A percentile compares a stretch with the other conserved stretches of the same genome.
Conservation (phyloP, 2,329 filamentous ascomycete genomes). For the Zymoseptoria ardabiliae region DNA sequence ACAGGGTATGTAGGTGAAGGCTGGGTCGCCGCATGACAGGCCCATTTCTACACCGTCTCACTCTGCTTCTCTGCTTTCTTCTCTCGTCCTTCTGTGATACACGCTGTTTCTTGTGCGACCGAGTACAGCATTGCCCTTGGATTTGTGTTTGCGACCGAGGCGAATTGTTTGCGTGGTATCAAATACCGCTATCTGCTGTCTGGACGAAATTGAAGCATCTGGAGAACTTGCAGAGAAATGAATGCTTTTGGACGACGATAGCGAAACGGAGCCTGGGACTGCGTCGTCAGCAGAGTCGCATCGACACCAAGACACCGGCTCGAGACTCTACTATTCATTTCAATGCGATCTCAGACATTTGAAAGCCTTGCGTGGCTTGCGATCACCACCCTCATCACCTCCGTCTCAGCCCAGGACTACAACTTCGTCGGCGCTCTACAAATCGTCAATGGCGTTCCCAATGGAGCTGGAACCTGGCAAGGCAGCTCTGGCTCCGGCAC, state of each 20-base stretch:
- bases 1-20: not conserved
- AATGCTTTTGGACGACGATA: not conserved
- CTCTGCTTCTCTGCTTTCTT: not conserved
- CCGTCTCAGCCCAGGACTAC: slow-evolving; percentile 12
- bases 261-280: not conserved
- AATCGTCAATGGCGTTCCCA: slow-evolving; percentile 17
- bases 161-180: not conserved
- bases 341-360: not conserved
- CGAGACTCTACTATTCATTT: too few species aligned
- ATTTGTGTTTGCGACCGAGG: not conserved
- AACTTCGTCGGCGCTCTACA: slow-evolving; percentile 27
- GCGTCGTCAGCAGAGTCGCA: not conserved
- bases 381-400: not conserved
- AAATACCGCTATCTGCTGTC: not conserved
- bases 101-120: not conserved
- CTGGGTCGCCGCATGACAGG: not conserved
- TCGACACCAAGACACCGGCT: not conserved
- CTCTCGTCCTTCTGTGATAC: not conserved
- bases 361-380: not conserved
- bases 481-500: slow-evolving; percentile 16
- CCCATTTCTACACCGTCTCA: not conserved
- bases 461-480: slow-evolving; percentile 9
- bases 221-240: not conserved
- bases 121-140: not conserved
- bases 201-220: not conserved